Conservation (phyloP, 2,329 filamentous ascomycete species). For the Alternaria gansuensis region DNA sequence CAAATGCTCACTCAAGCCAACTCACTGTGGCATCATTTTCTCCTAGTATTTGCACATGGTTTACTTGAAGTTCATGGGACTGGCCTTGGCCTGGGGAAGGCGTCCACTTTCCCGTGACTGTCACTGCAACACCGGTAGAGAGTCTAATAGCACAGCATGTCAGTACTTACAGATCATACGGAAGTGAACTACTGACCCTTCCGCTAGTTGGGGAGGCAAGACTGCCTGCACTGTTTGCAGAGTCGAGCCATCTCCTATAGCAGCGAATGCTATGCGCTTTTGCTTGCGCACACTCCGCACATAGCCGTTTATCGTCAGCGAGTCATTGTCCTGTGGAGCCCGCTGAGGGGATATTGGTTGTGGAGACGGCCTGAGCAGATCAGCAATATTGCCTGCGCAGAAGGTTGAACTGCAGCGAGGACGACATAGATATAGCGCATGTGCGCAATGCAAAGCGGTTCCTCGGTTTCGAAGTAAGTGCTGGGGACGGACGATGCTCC, state of each 20-base stretch:
- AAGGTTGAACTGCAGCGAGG: constrained; percentile 45
- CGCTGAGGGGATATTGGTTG: constrained; percentile 57
- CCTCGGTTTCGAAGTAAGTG: constrained; percentile 28
- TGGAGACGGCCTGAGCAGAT: constrained; percentile 65
- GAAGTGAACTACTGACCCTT: constrained; percentile 67
- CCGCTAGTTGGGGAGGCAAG: constrained; percentile 73
- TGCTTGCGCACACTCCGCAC: constrained; percentile 86
- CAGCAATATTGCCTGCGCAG: constrained; percentile 47
- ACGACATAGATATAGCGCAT: constrained; percentile 31
- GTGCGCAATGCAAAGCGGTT: constrained; percentile 27
- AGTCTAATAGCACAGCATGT: constrained; percentile 64
- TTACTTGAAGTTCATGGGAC: constrained; percentile 81
- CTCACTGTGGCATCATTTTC: constrained; percentile 80
- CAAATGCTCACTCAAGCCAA: constrained; percentile 24
- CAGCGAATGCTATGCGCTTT: constrained; percentile 83
- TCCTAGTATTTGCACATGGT: constrained; percentile 74
- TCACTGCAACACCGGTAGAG: constrained; percentile 81
- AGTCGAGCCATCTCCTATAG: constrained; percentile 87
- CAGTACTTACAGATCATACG: constrained; percentile 21
- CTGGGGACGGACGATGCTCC: constrained; percentile 35
- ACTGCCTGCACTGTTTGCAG: constrained; percentile 81
- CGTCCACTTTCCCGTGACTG: constrained; percentile 79
- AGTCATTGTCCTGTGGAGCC: constrained; percentile 47
- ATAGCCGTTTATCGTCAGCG: constrained; percentile 72
- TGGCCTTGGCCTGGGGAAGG: constrained; percentile 74